Evolutionary conservation across 2,329 filamentous ascomycete genomes (phyloP).

Genomic region (Aspergillus novofumigatus): DNA sequence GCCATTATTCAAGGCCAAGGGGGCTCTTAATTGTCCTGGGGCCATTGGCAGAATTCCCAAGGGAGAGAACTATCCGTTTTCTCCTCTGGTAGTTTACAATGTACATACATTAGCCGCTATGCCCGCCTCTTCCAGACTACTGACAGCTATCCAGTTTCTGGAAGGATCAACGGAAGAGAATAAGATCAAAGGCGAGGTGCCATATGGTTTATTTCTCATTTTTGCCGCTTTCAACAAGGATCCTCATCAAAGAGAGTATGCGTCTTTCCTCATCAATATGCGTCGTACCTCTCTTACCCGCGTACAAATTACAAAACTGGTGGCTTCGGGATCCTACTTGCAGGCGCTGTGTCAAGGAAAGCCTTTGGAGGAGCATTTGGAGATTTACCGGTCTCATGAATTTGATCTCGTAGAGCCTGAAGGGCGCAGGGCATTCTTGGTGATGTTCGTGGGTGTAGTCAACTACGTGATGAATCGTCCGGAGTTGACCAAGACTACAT

Average conservation of each 20-base stretch:
- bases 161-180: not conserved
- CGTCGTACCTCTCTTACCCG: not conserved
- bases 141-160: not conserved
- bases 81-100: not conserved
- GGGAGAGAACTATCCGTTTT: not conserved
- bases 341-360: not conserved
- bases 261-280: not conserved
- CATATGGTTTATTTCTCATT: not conserved
- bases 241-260: not conserved
- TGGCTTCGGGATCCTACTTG: not conserved
- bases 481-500: too few relatives aligned
- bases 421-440: not conserved
- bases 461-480: not conserved
- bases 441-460: not conserved
- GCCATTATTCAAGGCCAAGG: not conserved
- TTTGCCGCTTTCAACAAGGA: not conserved
- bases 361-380: not conserved
- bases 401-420: not conserved
- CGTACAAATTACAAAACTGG: not conserved
- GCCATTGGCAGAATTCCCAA: not conserved
- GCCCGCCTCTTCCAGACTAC: not conserved
- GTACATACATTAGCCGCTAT: not conserved
- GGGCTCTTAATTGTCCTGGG: not conserved
- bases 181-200: not conserved
- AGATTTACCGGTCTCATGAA: not conserved